Conservation (phyloP, 2,329 filamentous ascomycete species). For the Cercospora citrullina region DNA sequence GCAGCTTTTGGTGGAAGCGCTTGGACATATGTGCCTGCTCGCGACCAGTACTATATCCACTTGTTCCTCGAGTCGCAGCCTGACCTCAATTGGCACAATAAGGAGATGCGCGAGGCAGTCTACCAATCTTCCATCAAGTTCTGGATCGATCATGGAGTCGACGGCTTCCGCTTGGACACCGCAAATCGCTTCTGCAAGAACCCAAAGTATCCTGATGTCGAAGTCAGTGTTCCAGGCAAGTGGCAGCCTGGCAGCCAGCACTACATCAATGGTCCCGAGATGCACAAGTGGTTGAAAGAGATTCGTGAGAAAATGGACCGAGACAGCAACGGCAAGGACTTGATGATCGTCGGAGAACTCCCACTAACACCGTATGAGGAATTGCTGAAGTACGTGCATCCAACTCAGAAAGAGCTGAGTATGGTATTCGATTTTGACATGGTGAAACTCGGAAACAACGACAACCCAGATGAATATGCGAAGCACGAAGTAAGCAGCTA, state of each 20-base stretch:
- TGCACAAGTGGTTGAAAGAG: conserved; percentile 52
- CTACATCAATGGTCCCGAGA: conserved; percentile 42
- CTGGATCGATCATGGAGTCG: conserved; percentile 72
- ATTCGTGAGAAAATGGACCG: conserved; percentile 36
- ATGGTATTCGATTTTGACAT: conserved; percentile 75
- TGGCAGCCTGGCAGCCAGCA: conserved; percentile 30
- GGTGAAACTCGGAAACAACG: conserved; percentile 48
- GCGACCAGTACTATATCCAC: conserved; percentile 73
- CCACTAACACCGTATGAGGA: conserved; percentile 51
- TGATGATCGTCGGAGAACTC: conserved; percentile 56
- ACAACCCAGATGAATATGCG: conserved; percentile 29
- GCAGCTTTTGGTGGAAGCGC: conserved; percentile 59
- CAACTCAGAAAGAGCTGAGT: conserved; percentile 58
- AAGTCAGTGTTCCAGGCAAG: conserved; percentile 21
- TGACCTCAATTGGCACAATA: conserved; percentile 83
- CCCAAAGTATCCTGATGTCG: conserved; percentile 29
- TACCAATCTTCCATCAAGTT: conserved; percentile 61
- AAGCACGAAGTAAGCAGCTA: conserved; percentile 32
- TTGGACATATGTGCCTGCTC: conserved; percentile 72
- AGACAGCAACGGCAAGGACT: conserved; percentile 33
- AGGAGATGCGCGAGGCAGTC: conserved; percentile 65
- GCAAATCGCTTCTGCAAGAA: conserved; percentile 34
- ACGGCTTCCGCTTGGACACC: conserved; percentile 44
- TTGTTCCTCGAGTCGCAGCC: conserved; percentile 76
- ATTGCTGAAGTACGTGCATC: conserved; percentile 56